Percentiles rank a stretch among this genome's conserved stretches.
Conservation (phyloP, 768 basidiomycete genomes). For the Kwoniella newhampshirensis region DNA sequence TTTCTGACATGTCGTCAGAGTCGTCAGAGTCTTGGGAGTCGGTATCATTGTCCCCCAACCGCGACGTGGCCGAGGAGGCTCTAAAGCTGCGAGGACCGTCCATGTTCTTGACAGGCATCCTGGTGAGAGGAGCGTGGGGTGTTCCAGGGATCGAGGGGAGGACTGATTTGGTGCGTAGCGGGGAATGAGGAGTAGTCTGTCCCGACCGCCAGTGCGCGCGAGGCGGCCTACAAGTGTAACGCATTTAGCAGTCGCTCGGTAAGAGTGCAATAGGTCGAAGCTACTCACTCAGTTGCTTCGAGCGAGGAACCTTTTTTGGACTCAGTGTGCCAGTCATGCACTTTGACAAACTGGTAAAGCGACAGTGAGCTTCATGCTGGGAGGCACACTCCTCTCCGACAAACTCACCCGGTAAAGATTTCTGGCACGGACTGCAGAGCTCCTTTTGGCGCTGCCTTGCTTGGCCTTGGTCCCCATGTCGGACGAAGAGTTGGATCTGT, state of each 20-base stretch:
- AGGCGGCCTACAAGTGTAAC: too few species aligned
- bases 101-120: constrained; percentile 62
- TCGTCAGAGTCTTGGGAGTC: constrained; percentile 61
- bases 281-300: constrained; percentile 13
- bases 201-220: too few species aligned
- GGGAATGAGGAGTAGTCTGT: not conserved
- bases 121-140: constrained; percentile 49
- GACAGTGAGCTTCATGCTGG: not conserved
- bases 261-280: not conserved
- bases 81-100: constrained; percentile 68
- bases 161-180: not conserved
- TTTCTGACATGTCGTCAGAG: constrained; percentile 42
- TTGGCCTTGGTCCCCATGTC: constrained; percentile 60
- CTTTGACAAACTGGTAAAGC: constrained; percentile 72
- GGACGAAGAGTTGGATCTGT: constrained; percentile 62
- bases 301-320: constrained; percentile 24
- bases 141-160: constrained; percentile 48
- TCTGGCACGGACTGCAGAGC: constrained; percentile 74
- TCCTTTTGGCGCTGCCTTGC: constrained; percentile 75
- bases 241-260: too few species aligned
- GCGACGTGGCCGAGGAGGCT: constrained; percentile 58
- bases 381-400: not conserved
- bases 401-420: constrained; percentile 72
- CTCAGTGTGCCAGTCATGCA: constrained; percentile 54
- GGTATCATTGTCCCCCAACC: constrained; percentile 51